Base-by-base conservation (phyloP, 148 eudicot species). In the Fagopyrum tataricum region DNA sequence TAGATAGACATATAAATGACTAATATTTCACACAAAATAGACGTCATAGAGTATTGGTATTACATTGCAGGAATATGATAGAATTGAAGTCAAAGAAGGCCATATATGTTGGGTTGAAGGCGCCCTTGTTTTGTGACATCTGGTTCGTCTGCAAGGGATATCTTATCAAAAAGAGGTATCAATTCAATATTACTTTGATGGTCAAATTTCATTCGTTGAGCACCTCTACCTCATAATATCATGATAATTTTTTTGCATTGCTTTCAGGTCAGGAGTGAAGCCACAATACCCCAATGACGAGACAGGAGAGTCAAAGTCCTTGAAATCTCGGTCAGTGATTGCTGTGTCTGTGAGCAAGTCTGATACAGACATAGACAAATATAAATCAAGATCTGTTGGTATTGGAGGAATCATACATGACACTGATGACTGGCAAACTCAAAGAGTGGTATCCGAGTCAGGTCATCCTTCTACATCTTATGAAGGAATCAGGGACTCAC, bases 1-100 rank as follows among this genome's bases (percentile, higher is more conserved):
- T 10, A 7, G 49, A 6, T 46, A 46, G 49, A 13, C 69, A 31
- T 39, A 64, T 64, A 64, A 15, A 4, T 64, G 69, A 64, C 7
- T 7, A 20, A 39, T 62, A 62, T 64, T 15, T 5, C 69, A 64
- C 7, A 31, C 20, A 43, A 64, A 64, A 64, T 31, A 37, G 20
- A 64, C 18, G 39, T 5, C 21, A 21, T 56, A 18, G 69, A 64
- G 42, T 14, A 37, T 18, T 64, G 20, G 18, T 42, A 37, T 43
- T 43, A n/a, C 74, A 62, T 76, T 81, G 78, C 81, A 96, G 99
- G 87, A 90, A 80, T 72, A 88, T 90, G 96, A 58, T 78, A 70
- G 92, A 87, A 79, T 91, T 84, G n/a, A 92, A 80, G 79, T 96
- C 99, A 7, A 83, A 77, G 81, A 92, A 90, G 85, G 97, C 99